phyloP scores from a whole-genome alignment of 1,139 yeast genomes.

The Sugiyamaella xylanicola region DNA sequence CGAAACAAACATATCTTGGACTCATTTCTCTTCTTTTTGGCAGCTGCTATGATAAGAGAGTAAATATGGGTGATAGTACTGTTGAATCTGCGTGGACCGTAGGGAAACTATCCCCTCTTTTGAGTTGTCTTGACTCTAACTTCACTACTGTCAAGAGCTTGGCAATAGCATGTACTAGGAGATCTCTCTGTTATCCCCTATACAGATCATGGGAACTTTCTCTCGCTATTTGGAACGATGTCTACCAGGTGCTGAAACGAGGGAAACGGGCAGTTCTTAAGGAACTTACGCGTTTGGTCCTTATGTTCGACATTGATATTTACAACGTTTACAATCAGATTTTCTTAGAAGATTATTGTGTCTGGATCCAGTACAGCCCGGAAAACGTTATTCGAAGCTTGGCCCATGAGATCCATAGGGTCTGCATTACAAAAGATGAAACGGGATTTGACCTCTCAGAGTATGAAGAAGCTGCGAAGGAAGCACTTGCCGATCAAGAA shows the following conservation, averaged over 20 bases:
- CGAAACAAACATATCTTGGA: constrained; percentile 58
- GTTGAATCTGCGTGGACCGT: constrained; percentile 94
- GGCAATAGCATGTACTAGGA: constrained; percentile 61
- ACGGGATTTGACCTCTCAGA: constrained; percentile 38
- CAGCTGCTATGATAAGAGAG: constrained; percentile 71
- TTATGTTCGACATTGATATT: constrained; percentile 80
- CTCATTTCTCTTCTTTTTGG: constrained; percentile 70
- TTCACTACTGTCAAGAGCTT: constrained; percentile 54
- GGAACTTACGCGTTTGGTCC: constrained; percentile 61
- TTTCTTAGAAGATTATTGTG: constrained; percentile 75
- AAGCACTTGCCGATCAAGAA: constrained; percentile 8
- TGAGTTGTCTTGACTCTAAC: constrained; percentile 66
- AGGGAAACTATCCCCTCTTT: constrained; percentile 80
- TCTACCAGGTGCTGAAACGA: constrained; percentile 60
- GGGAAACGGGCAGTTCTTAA: constrained; percentile 71
- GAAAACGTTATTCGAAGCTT: constrained; percentile 57
- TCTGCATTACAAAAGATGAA: constrained; percentile 32
- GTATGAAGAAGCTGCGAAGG: constrained; percentile 35
- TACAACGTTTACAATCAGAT: constrained; percentile 84
- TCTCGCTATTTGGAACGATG: constrained; percentile 73
- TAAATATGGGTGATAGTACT: constrained; percentile 74
- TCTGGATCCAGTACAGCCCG: constrained; percentile 69
- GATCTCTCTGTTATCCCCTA: constrained; percentile 79
- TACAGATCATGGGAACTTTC: constrained; percentile 69
- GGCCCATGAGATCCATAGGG: constrained; percentile 59